A percentile compares a stretch with the other conserved stretches of the same genome.
Conservation (phyloP, 2,329 filamentous ascomycete genomes). For the Fusarium mundagurra region DNA sequence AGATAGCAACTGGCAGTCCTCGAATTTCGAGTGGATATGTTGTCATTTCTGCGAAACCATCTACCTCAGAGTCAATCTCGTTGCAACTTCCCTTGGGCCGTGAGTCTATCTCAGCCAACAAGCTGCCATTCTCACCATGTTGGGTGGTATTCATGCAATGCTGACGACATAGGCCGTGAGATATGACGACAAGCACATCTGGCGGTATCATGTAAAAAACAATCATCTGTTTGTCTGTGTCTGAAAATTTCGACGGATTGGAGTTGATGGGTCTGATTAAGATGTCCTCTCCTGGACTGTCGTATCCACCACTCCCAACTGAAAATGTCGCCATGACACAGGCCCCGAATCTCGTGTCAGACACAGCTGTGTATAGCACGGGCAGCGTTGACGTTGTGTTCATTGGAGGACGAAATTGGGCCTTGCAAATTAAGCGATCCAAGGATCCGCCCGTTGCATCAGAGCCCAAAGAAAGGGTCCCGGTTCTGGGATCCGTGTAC, state of each 20-base stretch:
- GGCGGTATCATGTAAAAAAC: slow-evolving; percentile 70
- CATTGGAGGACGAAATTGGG: slow-evolving; percentile 58
- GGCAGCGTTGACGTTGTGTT: slow-evolving; percentile 51
- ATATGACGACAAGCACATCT: slow-evolving; percentile 60
- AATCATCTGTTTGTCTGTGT: slow-evolving; percentile 52
- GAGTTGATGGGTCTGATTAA: neutral
- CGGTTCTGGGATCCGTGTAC: slow-evolving; percentile 69
- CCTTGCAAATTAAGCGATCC: slow-evolving; percentile 65
- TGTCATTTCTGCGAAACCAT: slow-evolving; percentile 21
- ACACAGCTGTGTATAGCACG: slow-evolving; percentile 63
- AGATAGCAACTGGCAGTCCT: slow-evolving; percentile 46
- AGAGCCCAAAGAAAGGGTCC: slow-evolving; percentile 67
- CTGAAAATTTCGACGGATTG: slow-evolving; percentile 7
- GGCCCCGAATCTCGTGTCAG: slow-evolving; percentile 66
- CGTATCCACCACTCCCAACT: slow-evolving; percentile 30
- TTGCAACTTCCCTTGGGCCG: slow-evolving; percentile 34
- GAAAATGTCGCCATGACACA: slow-evolving; percentile 67
- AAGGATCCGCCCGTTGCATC: slow-evolving; percentile 64
- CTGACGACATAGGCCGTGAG: slow-evolving; percentile 19
- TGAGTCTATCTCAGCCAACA: slow-evolving; percentile 29
- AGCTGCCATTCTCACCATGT: slow-evolving; percentile 4
- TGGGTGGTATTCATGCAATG: neutral
- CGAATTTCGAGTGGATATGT: slow-evolving; percentile 45
- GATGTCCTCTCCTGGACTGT: neutral
- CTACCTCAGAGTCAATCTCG: slow-evolving; percentile 31